Evolutionary conservation across 78 protist species (phyloP), one percentile per base, ranked within the genome.

Genomic region (Mantamonas sphyraenae): DNA sequence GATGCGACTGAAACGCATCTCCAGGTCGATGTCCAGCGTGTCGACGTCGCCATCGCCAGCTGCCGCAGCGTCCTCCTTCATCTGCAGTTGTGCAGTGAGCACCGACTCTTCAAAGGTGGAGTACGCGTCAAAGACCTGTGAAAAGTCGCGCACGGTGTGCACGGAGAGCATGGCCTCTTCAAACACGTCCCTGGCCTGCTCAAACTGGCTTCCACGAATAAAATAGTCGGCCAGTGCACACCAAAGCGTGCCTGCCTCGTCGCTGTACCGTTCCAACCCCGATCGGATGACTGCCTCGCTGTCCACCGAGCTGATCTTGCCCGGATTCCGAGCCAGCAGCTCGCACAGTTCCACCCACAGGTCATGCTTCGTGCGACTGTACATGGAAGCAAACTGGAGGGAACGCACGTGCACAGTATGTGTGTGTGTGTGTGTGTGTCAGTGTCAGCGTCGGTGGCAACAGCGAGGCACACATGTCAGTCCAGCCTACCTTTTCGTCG

Each of bases 191-290:
- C 98, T 82, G 12, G 99, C 96, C 76, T 67, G 59, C n/a, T 91
- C 98, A 68, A 95, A 93, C 40, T 76, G 84, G 3, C 92, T 99
- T 14, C 73, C 71, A 7, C 93, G 83, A 26, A 88, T 81, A 78
- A 79, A 89, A 79, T 81, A 90, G 43, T 90, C 95, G 0, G 98
- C 97, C 3, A 97, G 86, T 10, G 94, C 19, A 28, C 61, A 26
- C 99, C 99, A 97, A 22, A 97, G 71, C 51, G 62, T 53, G 28
- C 99, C 98, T 4, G 82, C 83, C 56, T 93, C 94, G 64, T 87
- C 94, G 1, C 77, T 72, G 50, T 84, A 96, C 31, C 65, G 73
- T 2, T n/a, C 4, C 1, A 89, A 56, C 33, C 95, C 98, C 2
- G 68, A 63, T 20, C 94, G 66, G 28, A 93, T 85, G 14, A 90